phyloP scores from a whole-genome alignment of 2,329 filamentous ascomycete genomes.

The Cadophora malorum region DNA sequence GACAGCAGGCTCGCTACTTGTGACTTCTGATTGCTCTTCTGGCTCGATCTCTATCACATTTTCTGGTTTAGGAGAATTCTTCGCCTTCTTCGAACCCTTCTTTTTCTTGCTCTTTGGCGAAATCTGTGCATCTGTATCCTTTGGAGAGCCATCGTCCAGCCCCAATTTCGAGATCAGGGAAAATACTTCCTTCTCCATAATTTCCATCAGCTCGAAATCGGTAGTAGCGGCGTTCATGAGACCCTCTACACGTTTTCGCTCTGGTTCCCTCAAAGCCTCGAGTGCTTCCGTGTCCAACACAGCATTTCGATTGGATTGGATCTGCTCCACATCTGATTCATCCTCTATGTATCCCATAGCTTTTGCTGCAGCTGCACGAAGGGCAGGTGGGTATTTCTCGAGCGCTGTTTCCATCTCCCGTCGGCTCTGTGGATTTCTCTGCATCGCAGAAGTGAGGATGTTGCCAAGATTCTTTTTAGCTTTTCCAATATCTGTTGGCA shows the following conservation, averaged over 20 bases:
- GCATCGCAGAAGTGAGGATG: slow-evolving; percentile 34
- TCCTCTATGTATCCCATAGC: slow-evolving; percentile 39
- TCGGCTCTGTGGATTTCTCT: slow-evolving; percentile 15
- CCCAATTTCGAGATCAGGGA: slow-evolving; percentile 62
- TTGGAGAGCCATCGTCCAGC: slow-evolving; percentile 48
- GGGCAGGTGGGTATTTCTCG: slow-evolving; percentile 41
- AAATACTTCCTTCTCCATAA: slow-evolving; percentile 73
- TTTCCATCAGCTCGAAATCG: slow-evolving; percentile 70
- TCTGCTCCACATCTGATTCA: slow-evolving; percentile 21
- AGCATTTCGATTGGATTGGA: slow-evolving; percentile 6
- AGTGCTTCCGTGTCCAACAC: slow-evolving; percentile 19
- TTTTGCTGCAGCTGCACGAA: slow-evolving; percentile 42
- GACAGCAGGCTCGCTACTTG: not conserved
- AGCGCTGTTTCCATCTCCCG: slow-evolving; percentile 34
- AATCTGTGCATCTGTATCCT: not conserved
- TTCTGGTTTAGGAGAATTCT: slow-evolving; percentile 22
- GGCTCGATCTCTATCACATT: slow-evolving; percentile 10
- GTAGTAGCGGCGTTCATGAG: slow-evolving; percentile 61
- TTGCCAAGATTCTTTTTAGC: slow-evolving; percentile 34
- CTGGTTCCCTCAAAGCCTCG: slow-evolving; percentile 47
- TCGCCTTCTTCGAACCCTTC: slow-evolving; percentile 21
- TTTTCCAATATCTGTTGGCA: slow-evolving; percentile 12
- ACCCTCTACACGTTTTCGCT: slow-evolving; percentile 58
- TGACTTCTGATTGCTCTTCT: not conserved
- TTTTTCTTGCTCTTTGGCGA: slow-evolving; percentile 23